Percentiles rank a stretch among this genome's conserved stretches.
Conservation (phyloP, 2,329 filamentous ascomycete genomes). For the Samsoniella hepiali region DNA sequence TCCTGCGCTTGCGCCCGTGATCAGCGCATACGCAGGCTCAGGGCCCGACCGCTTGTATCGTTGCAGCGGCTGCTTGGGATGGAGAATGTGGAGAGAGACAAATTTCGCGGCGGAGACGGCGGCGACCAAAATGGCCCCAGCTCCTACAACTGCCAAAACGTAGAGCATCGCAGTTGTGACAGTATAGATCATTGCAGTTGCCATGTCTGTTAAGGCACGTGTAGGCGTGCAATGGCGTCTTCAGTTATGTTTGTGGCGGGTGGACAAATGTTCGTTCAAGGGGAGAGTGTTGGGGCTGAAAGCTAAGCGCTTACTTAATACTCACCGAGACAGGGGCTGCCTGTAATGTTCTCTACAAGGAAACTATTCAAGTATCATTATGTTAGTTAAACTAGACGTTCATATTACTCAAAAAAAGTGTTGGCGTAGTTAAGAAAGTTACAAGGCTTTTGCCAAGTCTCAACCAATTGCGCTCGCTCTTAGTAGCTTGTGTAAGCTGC, state of each 20-base stretch:
- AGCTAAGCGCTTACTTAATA: background rate
- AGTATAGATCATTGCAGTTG: background rate
- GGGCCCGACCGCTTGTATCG: background rate
- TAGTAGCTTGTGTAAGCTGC: too few species aligned
- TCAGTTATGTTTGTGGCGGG: background rate
- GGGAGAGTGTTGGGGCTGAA: background rate
- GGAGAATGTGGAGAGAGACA: background rate
- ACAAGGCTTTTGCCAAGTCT: too few species aligned
- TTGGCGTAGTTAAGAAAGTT: too few species aligned
- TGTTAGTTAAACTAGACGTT: too few species aligned
- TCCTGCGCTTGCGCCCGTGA: background rate
- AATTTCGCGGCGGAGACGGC: constrained; percentile 22
- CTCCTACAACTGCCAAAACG: background rate
- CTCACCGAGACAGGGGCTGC: too few species aligned
- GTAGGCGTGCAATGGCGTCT: background rate
- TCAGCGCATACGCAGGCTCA: background rate
- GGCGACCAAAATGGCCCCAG: constrained; percentile 28
- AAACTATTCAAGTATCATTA: too few species aligned
- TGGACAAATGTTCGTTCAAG: background rate
- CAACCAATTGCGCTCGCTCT: too few species aligned
- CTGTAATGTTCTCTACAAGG: too few species aligned
- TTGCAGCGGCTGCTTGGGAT: background rate
- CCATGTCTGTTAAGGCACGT: background rate
- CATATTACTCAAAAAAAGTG: too few species aligned
- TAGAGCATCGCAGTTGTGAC: background rate